A percentile compares a stretch with the other conserved stretches of the same genome.
Conservation (phyloP, 805 yeast species). For the Ogataea methylovora region DNA sequence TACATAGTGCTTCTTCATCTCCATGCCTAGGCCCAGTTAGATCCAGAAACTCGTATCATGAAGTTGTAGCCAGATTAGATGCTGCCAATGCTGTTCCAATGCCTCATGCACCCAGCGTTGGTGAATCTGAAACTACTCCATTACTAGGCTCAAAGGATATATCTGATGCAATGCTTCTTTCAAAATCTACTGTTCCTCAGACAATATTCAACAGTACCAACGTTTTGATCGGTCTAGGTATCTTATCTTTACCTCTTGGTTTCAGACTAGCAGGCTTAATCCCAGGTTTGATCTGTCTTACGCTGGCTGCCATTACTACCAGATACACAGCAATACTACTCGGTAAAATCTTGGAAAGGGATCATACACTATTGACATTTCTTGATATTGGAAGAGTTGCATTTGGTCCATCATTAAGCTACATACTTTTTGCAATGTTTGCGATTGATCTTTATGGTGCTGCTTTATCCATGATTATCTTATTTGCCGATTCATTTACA, state of each 20-base stretch:
- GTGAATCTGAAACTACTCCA: conserved; percentile 1
- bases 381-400: conserved; percentile 49
- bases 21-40: no score
- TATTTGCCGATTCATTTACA: conserved; percentile 54
- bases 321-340: conserved; percentile 46
- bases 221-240: conserved; percentile 69
- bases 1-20: not conserved
- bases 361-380: conserved; percentile 39
- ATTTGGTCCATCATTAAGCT: conserved; percentile 39
- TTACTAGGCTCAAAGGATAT: conserved; percentile 1
- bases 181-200: conserved; percentile 60
- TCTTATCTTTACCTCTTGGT: conserved; percentile 67
- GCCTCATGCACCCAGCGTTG: not conserved
- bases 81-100: not conserved
- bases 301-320: conserved; percentile 41
- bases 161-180: conserved; percentile 7
- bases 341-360: conserved; percentile 36
- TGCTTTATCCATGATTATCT: conserved; percentile 45
- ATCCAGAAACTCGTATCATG: not conserved
- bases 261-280: conserved; percentile 63
- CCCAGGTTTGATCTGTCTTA: conserved; percentile 35
- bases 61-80: not conserved
- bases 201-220: conserved; percentile 74
- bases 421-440: conserved; percentile 40
- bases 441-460: conserved; percentile 56